Percentiles rank a stretch among this genome's conserved stretches.
These are phyloP conservation scores for Solanum paucissectum DNA, from an alignment of 257 asterid genomes.

Conservation along the genomic window DNA sequence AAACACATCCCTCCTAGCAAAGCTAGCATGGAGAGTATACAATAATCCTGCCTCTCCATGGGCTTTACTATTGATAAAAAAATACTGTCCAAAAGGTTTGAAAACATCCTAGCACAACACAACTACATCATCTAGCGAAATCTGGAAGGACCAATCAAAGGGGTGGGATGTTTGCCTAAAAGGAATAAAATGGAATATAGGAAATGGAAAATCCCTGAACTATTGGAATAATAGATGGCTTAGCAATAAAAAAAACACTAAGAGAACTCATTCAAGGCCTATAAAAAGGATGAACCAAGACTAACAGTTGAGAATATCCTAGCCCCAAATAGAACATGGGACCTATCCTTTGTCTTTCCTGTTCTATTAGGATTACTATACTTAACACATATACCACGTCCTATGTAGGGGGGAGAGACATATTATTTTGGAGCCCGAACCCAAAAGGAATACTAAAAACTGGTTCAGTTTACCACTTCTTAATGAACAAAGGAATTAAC, in stretches of 20 bases:
- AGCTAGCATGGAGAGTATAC: neutral
- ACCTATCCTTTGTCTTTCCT: no score
- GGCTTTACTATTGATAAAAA: no score
- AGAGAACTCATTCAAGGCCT: neutral
- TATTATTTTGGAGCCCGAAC: neutral
- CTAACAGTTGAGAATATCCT: neutral
- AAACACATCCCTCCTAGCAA: neutral
- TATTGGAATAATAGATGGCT: neutral
- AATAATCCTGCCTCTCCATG: no score
- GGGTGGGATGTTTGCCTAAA: neutral
- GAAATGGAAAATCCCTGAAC: neutral
- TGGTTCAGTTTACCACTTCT: neutral
- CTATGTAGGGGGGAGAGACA: no score
- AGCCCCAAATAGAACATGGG: neutral
- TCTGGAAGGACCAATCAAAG: neutral
- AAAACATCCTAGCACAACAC: no score
- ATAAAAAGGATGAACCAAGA: neutral
- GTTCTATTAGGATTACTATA: no score
- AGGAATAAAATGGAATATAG: neutral
- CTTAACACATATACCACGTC: neutral
- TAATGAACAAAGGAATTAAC: no score
- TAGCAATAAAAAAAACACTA: neutral
- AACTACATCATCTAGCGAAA: neutral
- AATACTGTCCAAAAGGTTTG: no score
- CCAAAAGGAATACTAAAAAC: neutral